Base-by-base conservation (phyloP, 2,329 filamentous ascomycete species). In the Beauveria scarabaeidicola region DNA sequence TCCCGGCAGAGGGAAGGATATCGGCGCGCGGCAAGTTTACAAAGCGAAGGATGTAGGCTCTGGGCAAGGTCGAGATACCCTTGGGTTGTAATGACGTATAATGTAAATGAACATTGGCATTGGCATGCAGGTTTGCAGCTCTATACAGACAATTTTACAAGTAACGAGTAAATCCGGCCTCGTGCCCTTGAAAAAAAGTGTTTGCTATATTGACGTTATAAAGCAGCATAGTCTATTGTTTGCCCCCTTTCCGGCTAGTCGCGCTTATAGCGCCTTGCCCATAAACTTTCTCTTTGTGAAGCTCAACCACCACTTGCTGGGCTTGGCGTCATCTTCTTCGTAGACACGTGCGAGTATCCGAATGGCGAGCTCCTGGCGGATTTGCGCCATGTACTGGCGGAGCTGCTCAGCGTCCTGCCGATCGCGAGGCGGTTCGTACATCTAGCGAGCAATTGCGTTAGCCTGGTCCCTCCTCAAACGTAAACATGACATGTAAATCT, bases 261-360 rank as follows among this genome's bases (percentile, higher is more conserved):
- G 38, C 8, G 10, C 40, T 73, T 80, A 92, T 76, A 94, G 78
- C 66, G 84, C 83, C 85, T 97, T 97, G 73, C 92, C 92, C 94
- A 99, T 97, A 72, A 99, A 99, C 85, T 97, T 97, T 77, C 94
- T 87, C 86, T 97, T 97, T 58, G 90, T 90, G 74, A 97, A 99
- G 81, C 94, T 97, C 73, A 99, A 77, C 94, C 94, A 99, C 90
- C 93, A 97, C 85, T 95, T 84, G 74, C 78, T 83, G 59, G 84
- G 84, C 75, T 83, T 83, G 76, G 90, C 74, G 79, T 92, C 75
- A 71, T 83, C 74, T 77, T 92, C 91, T 59, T 89, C 87, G 72
- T 96, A 99, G 64, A 99, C 87, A 67, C 92, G 84, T 56, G 89
- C 88, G 71, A 97, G 77, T 77, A 99, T 79, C 72, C 94, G 82